These are phyloP conservation scores for Diaporthe destruens DNA, from an alignment of 2,329 filamentous ascomycete species.

Conservation along the genomic window DNA sequence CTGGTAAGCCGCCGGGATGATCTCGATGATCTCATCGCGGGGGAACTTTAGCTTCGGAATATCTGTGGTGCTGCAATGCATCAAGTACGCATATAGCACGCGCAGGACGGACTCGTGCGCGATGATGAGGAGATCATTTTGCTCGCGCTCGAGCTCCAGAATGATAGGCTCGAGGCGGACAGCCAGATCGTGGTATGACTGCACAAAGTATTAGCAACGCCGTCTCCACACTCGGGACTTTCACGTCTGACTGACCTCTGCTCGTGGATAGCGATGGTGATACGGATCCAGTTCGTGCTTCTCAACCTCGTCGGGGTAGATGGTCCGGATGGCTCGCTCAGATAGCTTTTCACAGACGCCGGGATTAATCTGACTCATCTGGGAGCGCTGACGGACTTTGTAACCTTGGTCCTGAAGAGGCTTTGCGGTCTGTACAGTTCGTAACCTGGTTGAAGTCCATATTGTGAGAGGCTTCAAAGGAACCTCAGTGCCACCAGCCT, in stretches of 20 bases:
- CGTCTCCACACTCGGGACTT: not conserved
- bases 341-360: constrained; percentile 96
- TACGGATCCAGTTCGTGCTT: constrained; percentile 97
- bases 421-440: constrained; percentile 91
- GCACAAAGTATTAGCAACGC: constrained; percentile 39
- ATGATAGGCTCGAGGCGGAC: constrained; percentile 98
- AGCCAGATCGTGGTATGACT: constrained; percentile 99
- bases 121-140: constrained; percentile 97
- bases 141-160: constrained; percentile 94
- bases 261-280: constrained; percentile 94
- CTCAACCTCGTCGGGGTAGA: constrained; percentile 90
- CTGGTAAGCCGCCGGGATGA: constrained; percentile 97
- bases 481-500: constrained; percentile 74
- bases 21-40: constrained; percentile 97
- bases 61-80: constrained; percentile 96
- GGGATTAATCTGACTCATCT: constrained; percentile 97
- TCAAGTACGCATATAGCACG: constrained; percentile 96
- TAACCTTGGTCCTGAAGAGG: constrained; percentile 84
- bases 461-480: constrained; percentile 85
- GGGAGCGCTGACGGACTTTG: constrained; percentile 89
- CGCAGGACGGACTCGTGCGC: constrained; percentile 98
- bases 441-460: constrained; percentile 93
- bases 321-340: constrained; percentile 81
- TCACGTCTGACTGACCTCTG: constrained; percentile 74
- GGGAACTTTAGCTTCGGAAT: constrained; percentile 95